Percentiles rank a stretch among this genome's conserved stretches.
Conservation (phyloP, 2,329 filamentous ascomycete genomes). For the Xylariaceae sp. region DNA sequence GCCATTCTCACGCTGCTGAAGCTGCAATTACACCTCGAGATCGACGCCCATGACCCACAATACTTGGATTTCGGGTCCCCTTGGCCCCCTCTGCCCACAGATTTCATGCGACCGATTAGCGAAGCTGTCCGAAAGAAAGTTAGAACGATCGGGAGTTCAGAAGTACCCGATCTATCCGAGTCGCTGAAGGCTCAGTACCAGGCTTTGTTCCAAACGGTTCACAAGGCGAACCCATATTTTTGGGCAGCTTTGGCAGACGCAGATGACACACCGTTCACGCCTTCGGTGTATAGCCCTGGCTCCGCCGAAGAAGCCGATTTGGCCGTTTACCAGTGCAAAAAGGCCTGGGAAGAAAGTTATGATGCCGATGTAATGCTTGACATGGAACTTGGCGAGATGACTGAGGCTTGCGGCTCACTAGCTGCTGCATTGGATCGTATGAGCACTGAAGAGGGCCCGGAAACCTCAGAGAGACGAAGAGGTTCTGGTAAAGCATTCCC, state of each 20-base stretch:
- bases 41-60: conserved; percentile 8
- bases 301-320: conserved; percentile 11
- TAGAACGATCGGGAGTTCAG: conserved; percentile 4
- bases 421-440: conserved; percentile 3
- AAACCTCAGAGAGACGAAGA: conserved; percentile 10
- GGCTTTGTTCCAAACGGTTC: conserved; percentile 14
- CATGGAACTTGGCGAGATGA: conserved; percentile 4
- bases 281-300: conserved; percentile 7
- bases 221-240: conserved; percentile 12
- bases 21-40: conserved; percentile 15
- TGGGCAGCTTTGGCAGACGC: conserved; percentile 14
- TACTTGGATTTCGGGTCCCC: not conserved
- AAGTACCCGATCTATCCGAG: conserved; percentile 6
- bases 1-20: conserved; percentile 18
- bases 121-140: conserved; percentile 11
- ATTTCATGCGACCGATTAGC: conserved; percentile 14
- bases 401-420: conserved; percentile 5
- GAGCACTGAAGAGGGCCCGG: not conserved
- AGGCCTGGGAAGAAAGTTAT: conserved; percentile 15
- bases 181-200: conserved; percentile 10
- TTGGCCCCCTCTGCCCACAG: conserved; percentile 10
- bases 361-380: conserved; percentile 12
- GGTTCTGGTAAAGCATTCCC: conserved; percentile 14
- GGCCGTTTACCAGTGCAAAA: conserved; percentile 12
- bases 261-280: conserved; percentile 5